These are phyloP conservation scores for Bisporella sp. DNA, from an alignment of 2,329 filamentous ascomycete species.

Conservation along the genomic window DNA sequence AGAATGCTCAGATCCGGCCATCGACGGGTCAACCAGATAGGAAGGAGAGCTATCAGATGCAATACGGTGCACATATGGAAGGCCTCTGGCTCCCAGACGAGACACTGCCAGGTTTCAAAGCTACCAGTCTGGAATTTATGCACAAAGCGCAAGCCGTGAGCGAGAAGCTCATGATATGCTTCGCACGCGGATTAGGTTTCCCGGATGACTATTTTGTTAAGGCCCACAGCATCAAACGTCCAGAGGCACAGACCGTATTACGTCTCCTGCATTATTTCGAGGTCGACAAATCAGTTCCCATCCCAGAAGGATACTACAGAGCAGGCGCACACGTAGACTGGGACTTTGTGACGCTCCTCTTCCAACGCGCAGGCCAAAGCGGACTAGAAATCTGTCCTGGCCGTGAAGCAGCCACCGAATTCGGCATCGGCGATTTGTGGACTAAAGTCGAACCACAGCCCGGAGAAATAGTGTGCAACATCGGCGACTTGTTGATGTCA, in stretches of 20 bases:
- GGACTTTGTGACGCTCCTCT: conserved; percentile 55
- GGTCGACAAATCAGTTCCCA: conserved; percentile 27
- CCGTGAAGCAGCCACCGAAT: conserved; percentile 51
- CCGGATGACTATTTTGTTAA: conserved; percentile 45
- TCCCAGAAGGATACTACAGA: conserved; percentile 43
- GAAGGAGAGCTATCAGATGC: conserved; percentile 53
- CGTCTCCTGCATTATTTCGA: conserved; percentile 52
- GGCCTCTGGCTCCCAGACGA: conserved; percentile 27
- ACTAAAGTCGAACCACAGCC: conserved; percentile 51
- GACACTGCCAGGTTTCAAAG: conserved; percentile 40
- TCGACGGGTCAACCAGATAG: conserved; percentile 47
- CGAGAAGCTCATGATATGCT: conserved; percentile 47
- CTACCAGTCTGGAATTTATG: conserved; percentile 30
- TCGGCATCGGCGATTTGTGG: conserved; percentile 53
- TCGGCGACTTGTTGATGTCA: conserved; percentile 59
- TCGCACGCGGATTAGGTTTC: conserved; percentile 47
- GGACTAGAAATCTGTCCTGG: conserved; percentile 61
- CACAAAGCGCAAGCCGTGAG: conserved; percentile 34
- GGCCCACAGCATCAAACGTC: conserved; percentile 40
- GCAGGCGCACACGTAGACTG: conserved; percentile 59
- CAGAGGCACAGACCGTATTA: conserved; percentile 45
- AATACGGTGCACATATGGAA: conserved; percentile 35
- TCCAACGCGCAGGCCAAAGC: conserved; percentile 52
- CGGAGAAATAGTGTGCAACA: conserved; percentile 55
- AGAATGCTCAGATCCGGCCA: conserved; percentile 46